Percentiles rank a stretch among this genome's conserved stretches.
phyloP scores from a whole-genome alignment of 2,329 filamentous ascomycete species.

The Chalaropsis thielavioides region DNA sequence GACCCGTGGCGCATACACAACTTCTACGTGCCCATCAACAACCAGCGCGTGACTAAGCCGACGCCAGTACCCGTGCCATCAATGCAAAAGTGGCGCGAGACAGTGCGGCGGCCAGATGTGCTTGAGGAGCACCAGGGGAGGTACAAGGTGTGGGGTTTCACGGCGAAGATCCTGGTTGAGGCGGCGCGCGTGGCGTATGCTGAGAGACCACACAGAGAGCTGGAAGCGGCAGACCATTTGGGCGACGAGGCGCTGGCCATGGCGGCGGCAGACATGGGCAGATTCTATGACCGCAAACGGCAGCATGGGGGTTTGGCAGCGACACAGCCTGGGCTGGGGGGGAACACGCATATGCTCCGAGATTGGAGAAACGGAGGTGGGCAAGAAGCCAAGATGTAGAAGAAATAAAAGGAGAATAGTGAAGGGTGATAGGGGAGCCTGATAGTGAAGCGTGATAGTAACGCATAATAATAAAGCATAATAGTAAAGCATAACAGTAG shows the following conservation, averaged over 20 bases:
- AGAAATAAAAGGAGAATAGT: neutral
- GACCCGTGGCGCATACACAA: slow-evolving; percentile 75
- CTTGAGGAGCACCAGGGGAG: slow-evolving; percentile 33
- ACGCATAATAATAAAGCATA: neutral
- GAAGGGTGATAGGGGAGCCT: no score
- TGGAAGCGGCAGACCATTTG: slow-evolving; percentile 49
- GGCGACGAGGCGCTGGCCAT: slow-evolving; percentile 41
- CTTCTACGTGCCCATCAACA: slow-evolving; percentile 71
- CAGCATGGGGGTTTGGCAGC: neutral
- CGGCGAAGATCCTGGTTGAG: slow-evolving; percentile 77
- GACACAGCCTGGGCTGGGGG: neutral
- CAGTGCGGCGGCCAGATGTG: slow-evolving; percentile 23
- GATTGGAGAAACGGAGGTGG: slow-evolving; percentile 3
- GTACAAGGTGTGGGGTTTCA: slow-evolving; percentile 92
- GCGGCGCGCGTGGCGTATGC: slow-evolving; percentile 72
- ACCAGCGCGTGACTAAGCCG: slow-evolving; percentile 54
- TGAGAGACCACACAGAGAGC: slow-evolving; percentile 53
- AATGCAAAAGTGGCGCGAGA: slow-evolving; percentile 28
- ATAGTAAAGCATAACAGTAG: neutral
- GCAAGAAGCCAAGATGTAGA: slow-evolving; percentile 17
- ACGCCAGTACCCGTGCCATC: slow-evolving; percentile 20
- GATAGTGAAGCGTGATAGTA: neutral
- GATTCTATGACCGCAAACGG: slow-evolving; percentile 26
- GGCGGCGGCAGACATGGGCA: slow-evolving; percentile 31
- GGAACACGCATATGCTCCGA: slow-evolving; percentile 8